Evolutionary conservation across 352 stramenopile species (phyloP).

Genomic region (Pythium inflatum): DNA sequence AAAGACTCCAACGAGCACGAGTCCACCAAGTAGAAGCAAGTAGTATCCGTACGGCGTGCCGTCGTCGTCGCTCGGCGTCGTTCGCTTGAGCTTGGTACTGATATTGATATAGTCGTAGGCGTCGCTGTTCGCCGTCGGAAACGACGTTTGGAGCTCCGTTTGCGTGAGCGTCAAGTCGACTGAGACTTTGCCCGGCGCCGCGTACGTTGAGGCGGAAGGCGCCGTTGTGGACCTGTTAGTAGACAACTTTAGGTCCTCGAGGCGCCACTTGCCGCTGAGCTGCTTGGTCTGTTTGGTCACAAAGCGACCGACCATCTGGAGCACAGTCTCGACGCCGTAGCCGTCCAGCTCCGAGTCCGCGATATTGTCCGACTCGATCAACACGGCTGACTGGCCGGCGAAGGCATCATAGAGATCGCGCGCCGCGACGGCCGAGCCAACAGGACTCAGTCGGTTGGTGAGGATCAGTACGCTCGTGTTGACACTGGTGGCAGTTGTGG

Average conservation of each 20-base stretch:
- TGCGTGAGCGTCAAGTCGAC: constrained; percentile 1
- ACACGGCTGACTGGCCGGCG: not conserved
- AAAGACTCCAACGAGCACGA: not conserved
- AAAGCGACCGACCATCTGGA: constrained; percentile 10
- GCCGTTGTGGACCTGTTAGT: not conserved
- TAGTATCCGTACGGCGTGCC: not conserved
- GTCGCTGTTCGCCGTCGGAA: not conserved
- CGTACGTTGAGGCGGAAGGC: constrained; percentile 12
- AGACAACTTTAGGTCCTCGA: not conserved
- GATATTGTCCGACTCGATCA: constrained; percentile 19
- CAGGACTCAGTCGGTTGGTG: constrained; percentile 6
- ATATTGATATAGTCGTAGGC: not conserved
- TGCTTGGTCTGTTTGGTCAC: constrained; percentile 4
- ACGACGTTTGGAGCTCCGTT: not conserved
- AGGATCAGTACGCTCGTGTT: constrained; percentile 21
- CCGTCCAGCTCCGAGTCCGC: not conserved
- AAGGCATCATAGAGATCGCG: constrained; percentile 15
- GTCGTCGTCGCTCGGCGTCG: not conserved
- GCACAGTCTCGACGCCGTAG: not conserved
- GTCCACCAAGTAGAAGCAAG: not conserved
- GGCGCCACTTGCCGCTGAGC: constrained; percentile 10
- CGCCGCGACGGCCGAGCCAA: not conserved
- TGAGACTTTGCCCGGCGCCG: not conserved
- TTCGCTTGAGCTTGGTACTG: not conserved
- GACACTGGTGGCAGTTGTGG: not conserved